Percentiles rank a stretch among this genome's conserved stretches.
Evolutionary conservation across 2,329 filamentous ascomycete species (phyloP).

Genomic region (Phaeosphaeria sp.): DNA sequence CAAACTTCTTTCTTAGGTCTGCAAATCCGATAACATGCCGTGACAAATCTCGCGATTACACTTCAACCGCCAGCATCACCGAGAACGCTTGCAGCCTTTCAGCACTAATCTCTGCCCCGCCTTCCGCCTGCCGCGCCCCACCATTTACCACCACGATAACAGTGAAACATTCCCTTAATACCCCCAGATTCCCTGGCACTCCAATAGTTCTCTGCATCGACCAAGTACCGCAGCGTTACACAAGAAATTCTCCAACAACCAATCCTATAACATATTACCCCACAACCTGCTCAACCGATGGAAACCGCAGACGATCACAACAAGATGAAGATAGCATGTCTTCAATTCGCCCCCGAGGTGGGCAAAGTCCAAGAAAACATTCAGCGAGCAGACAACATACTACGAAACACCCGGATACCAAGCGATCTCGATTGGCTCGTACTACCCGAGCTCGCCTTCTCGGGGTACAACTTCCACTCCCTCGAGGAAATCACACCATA

Average conservation of each 20-base stretch:
- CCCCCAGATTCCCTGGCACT: background rate
- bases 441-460: slow-evolving; percentile 78
- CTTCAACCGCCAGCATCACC: background rate
- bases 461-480: slow-evolving; percentile 81
- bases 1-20: background rate
- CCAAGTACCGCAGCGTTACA: background rate
- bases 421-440: slow-evolving; percentile 70
- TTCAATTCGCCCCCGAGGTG: slow-evolving; percentile 76
- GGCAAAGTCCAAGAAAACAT: slow-evolving; percentile 76
- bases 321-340: slow-evolving; percentile 70
- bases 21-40: background rate
- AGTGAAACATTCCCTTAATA: background rate
- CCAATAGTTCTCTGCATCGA: background rate
- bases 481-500: slow-evolving; percentile 71
- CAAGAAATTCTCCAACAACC: background rate
- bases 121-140: slow-evolving; percentile 1
- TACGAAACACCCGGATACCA: slow-evolving; percentile 57
- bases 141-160: background rate
- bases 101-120: slow-evolving; percentile 3
- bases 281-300: slow-evolving; percentile 8
- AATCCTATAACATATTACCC: slow-evolving; percentile 4
- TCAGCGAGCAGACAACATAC: slow-evolving; percentile 68
- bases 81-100: background rate
- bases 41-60: background rate
- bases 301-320: background rate